These are phyloP conservation scores for Lunularia cruciata DNA, from an alignment of 225 moss, liverwort and hornwort genomes.

Conservation along the genomic window DNA sequence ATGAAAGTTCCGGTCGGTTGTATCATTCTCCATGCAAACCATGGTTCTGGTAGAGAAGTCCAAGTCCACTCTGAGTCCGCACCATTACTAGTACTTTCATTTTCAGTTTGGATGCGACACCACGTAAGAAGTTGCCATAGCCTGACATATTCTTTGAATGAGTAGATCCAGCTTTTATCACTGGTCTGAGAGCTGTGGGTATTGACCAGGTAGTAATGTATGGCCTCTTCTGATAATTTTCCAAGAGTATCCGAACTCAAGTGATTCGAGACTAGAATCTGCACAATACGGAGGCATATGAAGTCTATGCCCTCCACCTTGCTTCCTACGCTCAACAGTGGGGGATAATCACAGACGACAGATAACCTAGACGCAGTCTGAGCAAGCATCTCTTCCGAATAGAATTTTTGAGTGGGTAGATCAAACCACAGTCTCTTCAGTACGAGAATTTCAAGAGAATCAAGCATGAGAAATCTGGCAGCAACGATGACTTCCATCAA, in stretches of 20 bases:
- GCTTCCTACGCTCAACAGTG: not conserved
- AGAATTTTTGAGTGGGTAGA: not conserved
- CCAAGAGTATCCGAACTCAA: not conserved
- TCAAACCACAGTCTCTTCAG: not conserved
- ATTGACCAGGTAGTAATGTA: not conserved
- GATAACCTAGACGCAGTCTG: not conserved
- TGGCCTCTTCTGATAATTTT: not conserved
- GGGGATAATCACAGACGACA: not conserved
- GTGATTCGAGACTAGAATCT: not conserved
- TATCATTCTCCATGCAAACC: not conserved
- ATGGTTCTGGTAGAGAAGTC: slow-evolving; percentile 9
- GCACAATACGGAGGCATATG: not conserved
- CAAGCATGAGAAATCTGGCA: slow-evolving; percentile 28
- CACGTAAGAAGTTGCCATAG: slow-evolving; percentile 4
- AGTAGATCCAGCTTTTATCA: not conserved
- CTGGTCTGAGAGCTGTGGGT: no score
- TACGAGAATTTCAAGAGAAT: no score
- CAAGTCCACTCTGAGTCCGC: not conserved
- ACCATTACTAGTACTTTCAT: not conserved
- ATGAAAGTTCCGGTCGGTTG: not conserved
- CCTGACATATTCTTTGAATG: slow-evolving; percentile 1
- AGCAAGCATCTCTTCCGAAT: not conserved
- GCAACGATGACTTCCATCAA: slow-evolving; percentile 16
- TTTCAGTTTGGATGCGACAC: not conserved
- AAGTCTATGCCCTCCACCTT: not conserved